phyloP scores from a whole-genome alignment of 2,329 filamentous ascomycete species.

The Leptographium flavum region DNA sequence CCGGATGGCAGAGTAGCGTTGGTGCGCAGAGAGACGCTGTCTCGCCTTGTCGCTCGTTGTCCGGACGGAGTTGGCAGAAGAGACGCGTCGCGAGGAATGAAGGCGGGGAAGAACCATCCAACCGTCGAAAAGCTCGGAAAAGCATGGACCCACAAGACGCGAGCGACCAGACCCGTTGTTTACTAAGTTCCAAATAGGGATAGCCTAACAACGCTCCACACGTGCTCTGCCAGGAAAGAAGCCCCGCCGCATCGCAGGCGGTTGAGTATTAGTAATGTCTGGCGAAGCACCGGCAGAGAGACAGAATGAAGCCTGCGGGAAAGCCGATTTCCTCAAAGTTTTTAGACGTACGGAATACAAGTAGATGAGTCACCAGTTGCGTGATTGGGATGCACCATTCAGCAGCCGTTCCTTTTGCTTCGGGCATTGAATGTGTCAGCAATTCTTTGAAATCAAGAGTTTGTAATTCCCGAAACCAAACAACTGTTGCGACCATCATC shows the following conservation, averaged over 20 bases:
- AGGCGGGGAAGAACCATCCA: neutral
- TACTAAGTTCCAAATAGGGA: conserved; percentile 14
- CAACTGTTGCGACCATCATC: neutral
- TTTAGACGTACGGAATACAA: too few relatives aligned
- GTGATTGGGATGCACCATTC: neutral
- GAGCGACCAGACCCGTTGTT: conserved; percentile 4
- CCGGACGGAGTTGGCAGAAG: neutral
- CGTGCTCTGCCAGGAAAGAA: neutral
- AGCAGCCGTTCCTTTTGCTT: neutral
- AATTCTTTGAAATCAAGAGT: neutral
- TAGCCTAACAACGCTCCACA: neutral
- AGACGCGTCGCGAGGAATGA: neutral
- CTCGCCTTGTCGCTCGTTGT: neutral
- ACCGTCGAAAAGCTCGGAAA: neutral
- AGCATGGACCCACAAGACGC: conserved; percentile 2
- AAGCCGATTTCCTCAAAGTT: too few relatives aligned
- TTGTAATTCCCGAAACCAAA: neutral
- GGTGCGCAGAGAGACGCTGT: neutral
- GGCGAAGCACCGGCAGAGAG: too few relatives aligned
- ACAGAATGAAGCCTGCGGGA: too few relatives aligned
- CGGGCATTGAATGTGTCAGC: neutral
- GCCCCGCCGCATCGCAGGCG: neutral
- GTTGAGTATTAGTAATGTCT: neutral
- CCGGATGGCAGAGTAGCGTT: neutral
- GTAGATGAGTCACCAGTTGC: too few relatives aligned